Base-by-base conservation (phyloP, 108 stramenopile species). In the Pelagomonas calceolata region DNA sequence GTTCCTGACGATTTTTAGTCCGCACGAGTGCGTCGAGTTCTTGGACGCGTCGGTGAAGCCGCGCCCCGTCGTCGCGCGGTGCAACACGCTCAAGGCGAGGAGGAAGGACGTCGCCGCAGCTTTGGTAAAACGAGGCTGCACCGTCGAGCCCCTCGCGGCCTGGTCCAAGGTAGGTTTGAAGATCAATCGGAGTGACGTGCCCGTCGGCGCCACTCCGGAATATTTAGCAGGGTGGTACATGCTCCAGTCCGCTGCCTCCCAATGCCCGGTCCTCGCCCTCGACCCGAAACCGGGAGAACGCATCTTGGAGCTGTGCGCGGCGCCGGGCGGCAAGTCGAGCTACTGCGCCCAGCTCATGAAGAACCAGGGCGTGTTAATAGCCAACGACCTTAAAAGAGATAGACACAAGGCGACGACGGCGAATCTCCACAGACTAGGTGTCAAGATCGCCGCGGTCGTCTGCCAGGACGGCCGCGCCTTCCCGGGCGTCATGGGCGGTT, bases 161-260 rank as follows among this genome's bases (percentile, higher is more conserved):
- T 99, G 98, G 98, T 94, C 92, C 66, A 98, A 98, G 85, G 98
- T 98, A 30, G 97, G 93, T 12, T 79, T 99, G 46, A 97, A 97
- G 70, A 94, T 99, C 71, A 89, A 90, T 36, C 97, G 97, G 73
- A 92, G 91, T 44, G 79, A 87, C n/a, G 93, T 99, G 29, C 98
- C 98, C 16, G 88, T 99, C 66, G 98, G 98, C 29, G 98, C 98
- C 12, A 99, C 98, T 26, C 98, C 98, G 21, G 98, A 99, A 79
- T 99, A 99, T 82, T 83, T 99, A 64, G 88, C 92, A 36, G 98
- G 98, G 12, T 92, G 95, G 73, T 99, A 99, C 85, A 98, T 99
- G 94, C 88, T 99, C 64, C 98, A 99, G 75, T 89, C 92, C 73
- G 97, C 98, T 9, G 92, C 97, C 32, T 96, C 95, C 0, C 92